Evolutionary conservation across 495 filamentous ascomycete genomes (phyloP), one percentile per base, ranked within the genome.

Genomic region (Penicillium chermesinum): DNA sequence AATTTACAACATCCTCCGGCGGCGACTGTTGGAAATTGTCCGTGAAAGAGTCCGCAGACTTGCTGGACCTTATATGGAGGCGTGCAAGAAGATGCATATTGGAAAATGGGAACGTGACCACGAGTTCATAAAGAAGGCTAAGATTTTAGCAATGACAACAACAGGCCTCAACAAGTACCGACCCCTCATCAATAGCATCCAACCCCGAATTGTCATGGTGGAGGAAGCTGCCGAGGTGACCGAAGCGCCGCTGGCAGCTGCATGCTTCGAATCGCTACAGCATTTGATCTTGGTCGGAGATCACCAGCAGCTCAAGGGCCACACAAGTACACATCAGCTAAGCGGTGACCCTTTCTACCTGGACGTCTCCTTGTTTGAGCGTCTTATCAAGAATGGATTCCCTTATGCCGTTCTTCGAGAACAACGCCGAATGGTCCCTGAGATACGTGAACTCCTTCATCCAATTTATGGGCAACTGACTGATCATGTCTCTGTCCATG

Each of bases 121-220:
- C 41, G 53, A 62, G 8, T 60, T 79, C 18, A 64, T 87, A 2
- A 58, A 67, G 38, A 52, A 69, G 3, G 68, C 77, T 7, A 86
- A 80, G 53, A 48, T 89, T 1, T 69, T 91, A 41, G 87, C 86
- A 7, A 78, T 87, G 73, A 91, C 87, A 5, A 86, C 82, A 0
- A 89, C 91, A 0, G 93, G 93, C 3, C 62, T 96, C n/a, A 88
- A 83, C 58, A 96, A 96, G 55, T 91, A 93, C 52, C 80, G 91
- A 14, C 81, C 70, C 2, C 69, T 95, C 0, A 65, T 97, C 17
- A 78, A 86, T 10, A 81, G 80, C 18, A 50, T 95, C 14, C 70
- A 79, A 21, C 90, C 93, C 0, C 78, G 67, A 36, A 67, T 84
- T 3, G 65, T 88, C 1, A 53, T 90, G 13, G 80, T 90, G 42